phyloP scores from a whole-genome alignment of 2,329 filamentous ascomycete species.

The Paracamarosporium sp. region DNA sequence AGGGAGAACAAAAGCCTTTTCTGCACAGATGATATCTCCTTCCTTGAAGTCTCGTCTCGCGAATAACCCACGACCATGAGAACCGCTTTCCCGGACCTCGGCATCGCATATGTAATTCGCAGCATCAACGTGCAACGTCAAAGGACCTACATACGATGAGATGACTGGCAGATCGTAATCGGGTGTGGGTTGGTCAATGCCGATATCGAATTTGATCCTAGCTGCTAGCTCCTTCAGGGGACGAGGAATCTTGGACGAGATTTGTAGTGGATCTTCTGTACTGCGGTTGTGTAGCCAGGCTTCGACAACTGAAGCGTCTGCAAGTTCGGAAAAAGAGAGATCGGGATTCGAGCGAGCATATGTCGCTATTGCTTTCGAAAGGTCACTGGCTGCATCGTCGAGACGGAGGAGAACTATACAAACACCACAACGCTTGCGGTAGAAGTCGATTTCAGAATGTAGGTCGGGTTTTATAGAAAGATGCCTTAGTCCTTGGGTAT shows the following conservation, averaged over 20 bases:
- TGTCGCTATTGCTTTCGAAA: constrained; percentile 23
- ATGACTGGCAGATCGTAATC: constrained; percentile 25
- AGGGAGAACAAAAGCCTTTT: constrained; percentile 58
- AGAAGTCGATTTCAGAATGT: constrained; percentile 20
- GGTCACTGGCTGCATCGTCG: constrained; percentile 28
- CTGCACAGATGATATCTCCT: constrained; percentile 62
- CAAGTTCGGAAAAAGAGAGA: constrained; percentile 12
- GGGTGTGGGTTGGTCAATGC: constrained; percentile 18
- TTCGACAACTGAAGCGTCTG: constrained; percentile 10
- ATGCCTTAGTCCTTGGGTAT: constrained; percentile 16
- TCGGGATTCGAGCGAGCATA: constrained; percentile 10
- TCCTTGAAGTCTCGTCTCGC: constrained; percentile 55
- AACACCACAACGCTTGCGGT: constrained; percentile 32
- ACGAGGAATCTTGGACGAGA: constrained; percentile 19
- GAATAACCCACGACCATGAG: constrained; percentile 59
- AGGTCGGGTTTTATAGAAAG: constrained; percentile 4
- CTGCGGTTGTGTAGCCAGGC: constrained; percentile 23
- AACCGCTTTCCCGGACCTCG: constrained; percentile 46
- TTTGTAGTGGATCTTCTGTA: constrained; percentile 19
- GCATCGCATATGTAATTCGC: constrained; percentile 28
- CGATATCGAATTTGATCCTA: constrained; percentile 31
- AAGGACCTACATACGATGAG: constrained; percentile 28
- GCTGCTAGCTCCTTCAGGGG: constrained; percentile 25
- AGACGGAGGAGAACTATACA: constrained; percentile 32
- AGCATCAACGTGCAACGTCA: constrained; percentile 30